Evolutionary conservation across 768 basidiomycete genomes (phyloP).

Genomic region (Termitomyces sp.): DNA sequence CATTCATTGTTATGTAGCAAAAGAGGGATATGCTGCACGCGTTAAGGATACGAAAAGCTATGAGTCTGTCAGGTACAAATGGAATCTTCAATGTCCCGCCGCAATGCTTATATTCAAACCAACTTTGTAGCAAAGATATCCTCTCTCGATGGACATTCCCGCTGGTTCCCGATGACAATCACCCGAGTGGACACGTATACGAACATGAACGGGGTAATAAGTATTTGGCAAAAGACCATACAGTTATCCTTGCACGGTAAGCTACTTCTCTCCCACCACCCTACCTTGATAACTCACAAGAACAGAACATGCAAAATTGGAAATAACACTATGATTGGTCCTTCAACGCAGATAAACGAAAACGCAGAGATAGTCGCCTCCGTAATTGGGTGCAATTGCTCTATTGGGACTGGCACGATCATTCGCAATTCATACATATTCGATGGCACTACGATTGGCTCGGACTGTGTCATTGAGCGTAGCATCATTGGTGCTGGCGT

Average conservation of each 20-base stretch:
- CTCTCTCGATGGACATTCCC: constrained; percentile 94
- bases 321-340: constrained; percentile 81
- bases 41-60: constrained; percentile 92
- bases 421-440: constrained; percentile 81
- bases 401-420: constrained; percentile 63
- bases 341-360: constrained; percentile 61
- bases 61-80: constrained; percentile 72
- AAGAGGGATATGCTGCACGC: constrained; percentile 87
- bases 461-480: constrained; percentile 64
- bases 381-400: constrained; percentile 73
- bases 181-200: constrained; percentile 77
- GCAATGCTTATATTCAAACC: neutral
- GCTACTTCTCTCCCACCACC: constrained; percentile 14
- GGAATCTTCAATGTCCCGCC: neutral
- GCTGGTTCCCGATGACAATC: constrained; percentile 89
- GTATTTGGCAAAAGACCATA: constrained; percentile 77
- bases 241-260: constrained; percentile 81
- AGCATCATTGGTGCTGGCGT: constrained; percentile 82
- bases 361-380: constrained; percentile 64
- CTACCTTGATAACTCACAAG: neutral
- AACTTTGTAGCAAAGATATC: constrained; percentile 75
- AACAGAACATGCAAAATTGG: constrained; percentile 77
- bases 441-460: constrained; percentile 67
- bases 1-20: constrained; percentile 85
- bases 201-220: constrained; percentile 86